Percentiles rank a stretch among this genome's conserved stretches.
Evolutionary conservation across 169 alveolate species (phyloP).

Genomic region (Plasmodium billcollinsi): DNA sequence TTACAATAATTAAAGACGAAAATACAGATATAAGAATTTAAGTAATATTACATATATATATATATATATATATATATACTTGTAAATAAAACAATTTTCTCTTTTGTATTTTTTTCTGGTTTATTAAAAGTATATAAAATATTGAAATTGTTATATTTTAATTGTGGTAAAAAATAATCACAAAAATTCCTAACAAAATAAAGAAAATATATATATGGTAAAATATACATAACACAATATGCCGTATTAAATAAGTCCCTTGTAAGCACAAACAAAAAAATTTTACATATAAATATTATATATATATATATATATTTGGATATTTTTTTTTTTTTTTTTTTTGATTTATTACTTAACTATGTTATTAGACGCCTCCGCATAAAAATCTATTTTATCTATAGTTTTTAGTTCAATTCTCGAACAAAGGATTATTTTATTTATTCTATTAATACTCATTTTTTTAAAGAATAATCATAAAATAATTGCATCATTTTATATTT

Average conservation of each 20-base stretch:
- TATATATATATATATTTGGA: no score
- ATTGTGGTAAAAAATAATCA: conserved; percentile 19
- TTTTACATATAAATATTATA: no score
- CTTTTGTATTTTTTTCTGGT: background rate
- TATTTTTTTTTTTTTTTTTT: background rate
- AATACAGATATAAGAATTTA: background rate
- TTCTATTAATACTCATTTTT: conserved; percentile 58
- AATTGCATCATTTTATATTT: background rate
- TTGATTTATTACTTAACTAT: no score
- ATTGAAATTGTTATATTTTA: conserved; percentile 39
- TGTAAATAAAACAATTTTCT: conserved; percentile 21
- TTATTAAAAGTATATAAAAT: conserved; percentile 21
- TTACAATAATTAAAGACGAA: background rate
- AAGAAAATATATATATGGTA: no score
- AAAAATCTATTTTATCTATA: conserved; percentile 48
- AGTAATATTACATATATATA: background rate
- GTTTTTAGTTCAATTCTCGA: conserved; percentile 31
- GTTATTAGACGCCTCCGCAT: conserved; percentile 17
- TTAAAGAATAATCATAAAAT: background rate
- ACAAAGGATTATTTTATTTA: conserved; percentile 46
- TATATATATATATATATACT: conserved; percentile 15
- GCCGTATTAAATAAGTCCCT: no score
- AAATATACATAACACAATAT: no score
- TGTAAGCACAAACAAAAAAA: no score
- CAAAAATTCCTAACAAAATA: conserved; percentile 39